Evolutionary conservation across 176 grass and related monocot species (phyloP), one percentile per base, ranked within the genome.

Genomic region (Carex cristatella): DNA sequence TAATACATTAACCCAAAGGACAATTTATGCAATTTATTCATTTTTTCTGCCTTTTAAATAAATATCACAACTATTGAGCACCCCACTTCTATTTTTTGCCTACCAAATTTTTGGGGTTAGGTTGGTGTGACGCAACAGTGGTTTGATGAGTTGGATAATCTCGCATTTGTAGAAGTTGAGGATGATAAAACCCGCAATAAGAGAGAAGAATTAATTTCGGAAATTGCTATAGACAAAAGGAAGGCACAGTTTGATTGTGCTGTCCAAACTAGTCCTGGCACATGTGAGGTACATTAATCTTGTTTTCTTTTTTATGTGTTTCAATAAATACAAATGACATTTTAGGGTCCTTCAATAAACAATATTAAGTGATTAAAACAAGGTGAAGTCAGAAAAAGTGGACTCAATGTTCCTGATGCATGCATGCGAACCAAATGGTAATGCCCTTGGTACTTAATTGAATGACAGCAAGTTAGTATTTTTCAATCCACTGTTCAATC

Each of bases 91-190:
- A 5, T 40, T n/a, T 18, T 81, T 82, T 1, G 56, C 16, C 66
- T 28, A 30, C 8, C 3, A 61, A 72, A 53, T 44, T 54, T 56
- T 40, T 85, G 14, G 2, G 30, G 44, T 67, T 82, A 98, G 95
- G 91, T 94, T 85, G 91, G 95, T 71, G 89, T 93, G 62, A 93
- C 95, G 19, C 95, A 93, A 57, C 91, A 93, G 72, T 98, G 91
- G 93, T 98, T 90, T 5, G 95, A 95, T 87, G 91, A 98, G 77
- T 79, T 98, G 80, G 95, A 98, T 86, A 98, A 95, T 61, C 93
- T 98, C 74, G 93, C 93, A 9, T 98, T 98, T 61, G 89, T 89
- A 9, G 80, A 86, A 85, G 82, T 64, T 57, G 33, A 80, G 1
- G 89, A 90, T 67, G 95, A 90, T 85, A 70, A 81, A 71, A 28